These are phyloP conservation scores for Perilla frutescens DNA, from an alignment of 257 asterid genomes.

Conservation along the genomic window DNA sequence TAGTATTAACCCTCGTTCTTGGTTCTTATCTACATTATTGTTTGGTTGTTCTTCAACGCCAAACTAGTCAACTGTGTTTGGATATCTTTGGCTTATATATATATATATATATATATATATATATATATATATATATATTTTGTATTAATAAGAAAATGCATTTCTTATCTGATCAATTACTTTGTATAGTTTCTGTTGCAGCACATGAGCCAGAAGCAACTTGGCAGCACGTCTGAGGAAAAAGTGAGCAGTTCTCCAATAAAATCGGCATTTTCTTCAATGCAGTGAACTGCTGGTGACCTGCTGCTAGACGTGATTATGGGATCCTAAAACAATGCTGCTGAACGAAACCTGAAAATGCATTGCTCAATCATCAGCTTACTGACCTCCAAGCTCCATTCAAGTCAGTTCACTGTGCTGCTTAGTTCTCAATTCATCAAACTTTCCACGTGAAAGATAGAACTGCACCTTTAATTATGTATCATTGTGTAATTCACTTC, in stretches of 20 bases:
- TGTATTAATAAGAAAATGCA: background rate
- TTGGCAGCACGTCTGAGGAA: slow-evolving; percentile 5
- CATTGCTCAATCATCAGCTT: background rate
- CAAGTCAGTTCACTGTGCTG: background rate
- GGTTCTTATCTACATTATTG: background rate
- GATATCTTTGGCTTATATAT: background rate
- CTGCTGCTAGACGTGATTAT: background rate
- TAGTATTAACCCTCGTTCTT: background rate
- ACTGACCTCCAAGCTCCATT: background rate
- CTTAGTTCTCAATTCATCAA: background rate
- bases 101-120: no score
- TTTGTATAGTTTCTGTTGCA: background rate
- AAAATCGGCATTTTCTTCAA: background rate
- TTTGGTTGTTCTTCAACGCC: background rate
- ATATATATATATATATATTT: no score
- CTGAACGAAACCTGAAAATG: background rate
- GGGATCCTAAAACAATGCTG: background rate
- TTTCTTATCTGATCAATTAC: background rate
- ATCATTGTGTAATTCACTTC: background rate
- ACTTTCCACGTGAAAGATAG: slow-evolving; percentile 8
- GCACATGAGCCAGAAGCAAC: background rate
- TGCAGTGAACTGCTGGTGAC: background rate
- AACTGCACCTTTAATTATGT: slow-evolving; percentile 3
- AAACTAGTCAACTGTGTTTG: background rate
- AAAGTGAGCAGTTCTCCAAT: background rate